Evolutionary conservation across 345 rosid species (phyloP).

Genomic region (Melastoma malabathricum): DNA sequence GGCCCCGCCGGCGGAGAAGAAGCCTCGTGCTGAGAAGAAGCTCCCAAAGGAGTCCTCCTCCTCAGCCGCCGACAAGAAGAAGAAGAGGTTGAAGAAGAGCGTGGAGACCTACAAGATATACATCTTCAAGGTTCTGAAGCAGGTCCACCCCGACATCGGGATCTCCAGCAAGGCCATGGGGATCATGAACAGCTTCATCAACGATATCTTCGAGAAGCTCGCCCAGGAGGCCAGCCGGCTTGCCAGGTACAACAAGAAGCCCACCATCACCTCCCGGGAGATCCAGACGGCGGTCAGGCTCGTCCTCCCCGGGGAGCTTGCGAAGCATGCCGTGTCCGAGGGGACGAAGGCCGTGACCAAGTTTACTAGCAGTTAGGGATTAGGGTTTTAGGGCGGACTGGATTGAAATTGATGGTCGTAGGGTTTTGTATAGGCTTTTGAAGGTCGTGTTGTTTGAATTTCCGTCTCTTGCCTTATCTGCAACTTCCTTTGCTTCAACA

Average conservation of each 20-base stretch:
- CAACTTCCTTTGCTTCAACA: too few relatives aligned
- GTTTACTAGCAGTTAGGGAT: conserved; percentile 20
- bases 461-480: too few relatives aligned
- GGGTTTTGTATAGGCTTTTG: too few relatives aligned
- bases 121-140: conserved; percentile 31
- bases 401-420: background rate
- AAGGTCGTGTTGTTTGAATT: too few relatives aligned
- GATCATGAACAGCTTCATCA: conserved; percentile 18
- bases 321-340: conserved; percentile 26
- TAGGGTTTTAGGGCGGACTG: background rate
- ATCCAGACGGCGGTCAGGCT: conserved; percentile 23
- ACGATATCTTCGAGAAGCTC: conserved; percentile 28
- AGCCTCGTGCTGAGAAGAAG: conserved; percentile 22
- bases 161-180: conserved; percentile 26
- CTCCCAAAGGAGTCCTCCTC: conserved; percentile 15
- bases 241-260: conserved; percentile 28
- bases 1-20: conserved; percentile 22
- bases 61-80: conserved; percentile 18
- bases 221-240: conserved; percentile 20
- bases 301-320: conserved; percentile 25
- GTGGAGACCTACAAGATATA: conserved; percentile 32
- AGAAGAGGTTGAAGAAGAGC: conserved; percentile 20
- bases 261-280: conserved; percentile 26
- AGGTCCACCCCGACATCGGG: conserved; percentile 28
- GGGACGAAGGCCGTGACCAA: conserved; percentile 29